phyloP scores from a whole-genome alignment of 306 rosid species.

The Erythrophleum fordii region DNA sequence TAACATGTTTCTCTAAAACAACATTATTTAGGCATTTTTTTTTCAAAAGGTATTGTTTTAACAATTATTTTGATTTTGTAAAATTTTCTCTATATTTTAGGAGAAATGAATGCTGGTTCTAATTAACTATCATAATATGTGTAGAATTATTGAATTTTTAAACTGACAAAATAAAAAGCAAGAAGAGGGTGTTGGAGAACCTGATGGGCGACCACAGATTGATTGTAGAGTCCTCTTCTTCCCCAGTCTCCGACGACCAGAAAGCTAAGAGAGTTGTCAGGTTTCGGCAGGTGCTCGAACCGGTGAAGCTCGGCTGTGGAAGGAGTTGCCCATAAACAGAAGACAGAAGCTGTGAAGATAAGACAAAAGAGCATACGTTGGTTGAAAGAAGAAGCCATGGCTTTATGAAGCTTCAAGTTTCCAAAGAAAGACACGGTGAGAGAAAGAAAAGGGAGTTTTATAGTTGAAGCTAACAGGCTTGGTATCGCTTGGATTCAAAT shows the following conservation, averaged over 20 bases:
- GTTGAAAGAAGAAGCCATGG: constrained; percentile 39
- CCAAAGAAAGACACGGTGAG: neutral
- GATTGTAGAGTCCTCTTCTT: constrained; percentile 65
- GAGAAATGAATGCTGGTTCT: no score
- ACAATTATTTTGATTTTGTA: neutral
- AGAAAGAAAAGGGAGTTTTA: neutral
- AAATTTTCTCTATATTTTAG: neutral
- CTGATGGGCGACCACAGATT: constrained; percentile 69
- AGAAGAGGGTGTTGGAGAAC: constrained; percentile 29
- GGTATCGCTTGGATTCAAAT: no score
- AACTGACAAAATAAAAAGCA: no score
- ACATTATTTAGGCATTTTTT: no score
- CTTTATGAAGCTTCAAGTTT: neutral
- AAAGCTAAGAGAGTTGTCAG: constrained; percentile 51
- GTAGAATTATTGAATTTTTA: no score
- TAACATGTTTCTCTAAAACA: no score
- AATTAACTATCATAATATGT: no score
- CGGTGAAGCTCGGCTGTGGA: constrained; percentile 43
- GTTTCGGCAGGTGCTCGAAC: constrained; percentile 37
- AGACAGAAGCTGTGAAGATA: neutral
- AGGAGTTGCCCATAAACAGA: constrained; percentile 21
- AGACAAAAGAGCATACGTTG: neutral
- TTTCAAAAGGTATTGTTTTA: neutral
- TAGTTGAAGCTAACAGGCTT: neutral
- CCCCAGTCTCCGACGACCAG: constrained; percentile 85